Base-by-base conservation (phyloP, 192 early-diverging fungal genomes). In the Gryganskiella cystojenkinii region DNA sequence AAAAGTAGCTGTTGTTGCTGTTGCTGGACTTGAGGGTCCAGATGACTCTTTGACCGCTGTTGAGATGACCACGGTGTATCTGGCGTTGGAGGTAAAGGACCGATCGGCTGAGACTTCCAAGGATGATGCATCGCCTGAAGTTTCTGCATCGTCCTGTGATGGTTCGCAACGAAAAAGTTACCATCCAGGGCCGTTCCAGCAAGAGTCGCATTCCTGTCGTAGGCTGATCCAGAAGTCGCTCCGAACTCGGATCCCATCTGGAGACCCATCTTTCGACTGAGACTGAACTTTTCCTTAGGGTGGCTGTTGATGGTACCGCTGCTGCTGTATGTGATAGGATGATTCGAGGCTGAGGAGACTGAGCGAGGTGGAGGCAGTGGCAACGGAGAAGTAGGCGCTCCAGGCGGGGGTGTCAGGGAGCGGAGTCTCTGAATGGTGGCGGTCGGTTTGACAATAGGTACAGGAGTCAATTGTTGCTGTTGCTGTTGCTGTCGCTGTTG, bases 121-220 rank as follows among this genome's bases (percentile, higher is more conserved):
- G 42, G 33, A 13, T 71, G 59, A 30, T n/a, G n/a, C n/a, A 47
- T 33, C 4, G 30, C 71, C 8, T 78, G 60, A 0, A 78, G 43
- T 61, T 68, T 78, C 31, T 78, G 74, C 67, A 69, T 78, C 3
- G 74, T 69, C 15, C 74, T 28, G 20, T 78, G 61, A 64, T 78
- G 74, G 34, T 78, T 78, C 5, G 66, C 74, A 0, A 78, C 74
- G 37, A 78, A 78, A 47, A 69, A 64, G 14, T 64, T 64, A 14
- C 74, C 67, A 15, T 69, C 66, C 59, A 64, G 10, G 10, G 65
- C 25, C 28, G 64, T 49, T 11, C 56, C 64, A 37, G 71, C 43
- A 35, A 61, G 42, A 35, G 37, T 13, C n/a, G 31, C 33, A 52
- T 10, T 64, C 35, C 56, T 63, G 46, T 76, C 65, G 33, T 33